Conservation (phyloP, 495 filamentous ascomycete species). For the Lophiotrema nucula region DNA sequence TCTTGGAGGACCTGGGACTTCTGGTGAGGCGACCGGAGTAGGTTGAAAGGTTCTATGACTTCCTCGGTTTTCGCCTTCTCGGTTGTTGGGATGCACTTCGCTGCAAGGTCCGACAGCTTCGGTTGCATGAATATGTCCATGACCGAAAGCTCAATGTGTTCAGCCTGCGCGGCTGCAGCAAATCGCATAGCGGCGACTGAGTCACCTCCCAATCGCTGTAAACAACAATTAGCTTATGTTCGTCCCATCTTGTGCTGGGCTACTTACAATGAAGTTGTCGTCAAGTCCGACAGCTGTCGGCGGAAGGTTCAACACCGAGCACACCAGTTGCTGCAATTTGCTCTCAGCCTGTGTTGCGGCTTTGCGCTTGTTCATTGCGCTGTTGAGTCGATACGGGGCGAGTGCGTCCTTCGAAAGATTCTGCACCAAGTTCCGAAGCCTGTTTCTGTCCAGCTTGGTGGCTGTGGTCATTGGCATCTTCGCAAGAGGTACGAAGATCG, state of each 20-base stretch:
- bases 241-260: background rate
- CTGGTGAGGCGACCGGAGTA: conserved; percentile 41
- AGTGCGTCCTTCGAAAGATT: conserved; percentile 21
- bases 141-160: conserved; percentile 49
- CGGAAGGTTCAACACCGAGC: conserved; percentile 18
- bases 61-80: conserved; percentile 8
- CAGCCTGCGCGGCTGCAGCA: conserved; percentile 26
- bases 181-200: conserved; percentile 30
- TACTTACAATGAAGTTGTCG: conserved; percentile 29
- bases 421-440: conserved; percentile 19
- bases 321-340: conserved; percentile 19
- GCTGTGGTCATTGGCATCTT: conserved; percentile 22
- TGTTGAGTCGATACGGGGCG: conserved; percentile 17
- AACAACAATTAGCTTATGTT: background rate
- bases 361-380: conserved; percentile 12
- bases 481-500: conserved; percentile 24
- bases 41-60: conserved; percentile 46
- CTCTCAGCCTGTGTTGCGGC: conserved; percentile 20
- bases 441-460: conserved; percentile 22
- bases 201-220: conserved; percentile 26
- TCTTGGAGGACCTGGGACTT: conserved; percentile 46
- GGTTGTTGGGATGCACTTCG: conserved; percentile 22
- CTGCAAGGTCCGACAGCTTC: conserved; percentile 49
- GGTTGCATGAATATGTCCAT: conserved; percentile 53
- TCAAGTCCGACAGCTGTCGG: conserved; percentile 8